Evolutionary conservation across 306 rosid genomes (phyloP).

Genomic region (Geum urbanum): DNA sequence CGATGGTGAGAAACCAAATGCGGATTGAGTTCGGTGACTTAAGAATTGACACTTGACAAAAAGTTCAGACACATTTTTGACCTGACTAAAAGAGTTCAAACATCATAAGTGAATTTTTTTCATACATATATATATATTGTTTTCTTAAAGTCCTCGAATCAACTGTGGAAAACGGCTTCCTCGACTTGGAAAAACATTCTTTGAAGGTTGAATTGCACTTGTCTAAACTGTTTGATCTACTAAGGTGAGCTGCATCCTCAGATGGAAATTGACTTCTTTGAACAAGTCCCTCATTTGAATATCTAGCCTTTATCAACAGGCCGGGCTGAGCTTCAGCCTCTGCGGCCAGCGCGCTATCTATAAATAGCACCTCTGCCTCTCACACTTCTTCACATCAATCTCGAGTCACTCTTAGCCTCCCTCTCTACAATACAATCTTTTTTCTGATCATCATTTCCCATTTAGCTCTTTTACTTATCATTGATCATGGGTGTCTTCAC

Average conservation of each 20-base stretch:
- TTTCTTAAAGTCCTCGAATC: no score
- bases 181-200: no score
- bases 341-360: background rate
- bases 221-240: no score
- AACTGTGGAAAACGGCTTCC: no score
- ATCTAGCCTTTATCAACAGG: background rate
- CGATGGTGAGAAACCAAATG: no score
- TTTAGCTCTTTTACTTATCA: background rate
- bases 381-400: constrained; percentile 3
- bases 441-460: background rate
- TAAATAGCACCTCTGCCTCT: background rate
- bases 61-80: no score
- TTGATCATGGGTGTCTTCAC: constrained; percentile 36
- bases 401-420: background rate
- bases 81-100: no score
- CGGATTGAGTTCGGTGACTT: no score
- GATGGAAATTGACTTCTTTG: background rate
- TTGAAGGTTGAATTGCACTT: no score
- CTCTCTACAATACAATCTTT: background rate
- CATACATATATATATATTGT: no score
- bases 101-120: no score
- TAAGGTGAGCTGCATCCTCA: background rate
- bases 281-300: background rate
- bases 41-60: no score
- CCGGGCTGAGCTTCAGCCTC: background rate